Evolutionary conservation across 1,139 yeast species (phyloP), one percentile per base, ranked within the genome.

Genomic region (Lodderomyces parapsilosis): DNA sequence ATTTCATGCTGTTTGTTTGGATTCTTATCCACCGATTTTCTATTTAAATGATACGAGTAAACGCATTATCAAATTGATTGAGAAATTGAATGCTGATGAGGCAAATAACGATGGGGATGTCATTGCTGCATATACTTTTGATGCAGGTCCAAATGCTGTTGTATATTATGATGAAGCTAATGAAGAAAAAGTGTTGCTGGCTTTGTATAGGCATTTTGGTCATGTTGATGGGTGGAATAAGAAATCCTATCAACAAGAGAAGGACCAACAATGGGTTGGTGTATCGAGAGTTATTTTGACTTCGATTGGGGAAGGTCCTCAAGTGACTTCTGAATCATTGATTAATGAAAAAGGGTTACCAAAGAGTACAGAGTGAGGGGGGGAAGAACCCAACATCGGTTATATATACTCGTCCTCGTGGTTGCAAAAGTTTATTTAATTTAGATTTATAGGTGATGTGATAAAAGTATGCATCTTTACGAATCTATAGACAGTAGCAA

Each of bases 91-190:
- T 60, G 72, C 76, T 55, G 42, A 28, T 11, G 34, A 25, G 22
- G n/a, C n/a, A n/a, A n/a, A n/a, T n/a, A n/a, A n/a, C n/a, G n/a
- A n/a, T n/a, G 23, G 33, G 18, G 76, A 76, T 14, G 74, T 90
- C 43, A 97, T 96, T 19, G 97, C 96, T 28, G 98, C 98, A 30
- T 93, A 93, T 66, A 94, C 99, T 2, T 93, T 86, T 59, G 99
- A 93, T 64, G 99, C 99, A 32, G 99, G 99, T 58, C 99, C 99
- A 62, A 93, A 93, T 67, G 96, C 97, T 11, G 99, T 93, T 40
- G 79, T 93, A 49, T 93, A 93, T 71, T 93, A 91, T 62, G 81
- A 85, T 59, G 76, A 77, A 53, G 72, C 81, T 53, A 78, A 91
- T 65, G 96, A 90, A 64, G 58, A 67, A 23, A 73, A 72, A 51